Percentiles rank a stretch among this genome's conserved stretches.
Conservation (phyloP, 2,329 filamentous ascomycete genomes). For the Ascochyta rabiei region DNA sequence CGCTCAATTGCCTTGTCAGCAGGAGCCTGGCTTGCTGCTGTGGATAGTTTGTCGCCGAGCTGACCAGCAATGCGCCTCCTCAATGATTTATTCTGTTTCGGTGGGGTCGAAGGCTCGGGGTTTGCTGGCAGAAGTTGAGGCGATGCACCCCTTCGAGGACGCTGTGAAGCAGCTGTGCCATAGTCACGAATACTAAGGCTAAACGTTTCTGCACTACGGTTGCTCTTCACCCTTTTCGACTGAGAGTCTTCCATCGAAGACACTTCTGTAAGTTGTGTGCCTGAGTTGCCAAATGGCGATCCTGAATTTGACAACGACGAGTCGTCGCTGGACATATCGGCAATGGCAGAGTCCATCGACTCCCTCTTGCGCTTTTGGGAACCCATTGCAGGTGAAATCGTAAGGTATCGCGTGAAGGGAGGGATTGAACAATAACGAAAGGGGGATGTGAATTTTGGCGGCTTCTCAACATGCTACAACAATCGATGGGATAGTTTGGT, state of each 20-base stretch:
- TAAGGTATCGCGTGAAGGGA: not conserved
- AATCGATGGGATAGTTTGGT: not conserved
- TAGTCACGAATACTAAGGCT: not conserved
- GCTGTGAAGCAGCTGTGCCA: conserved; percentile 9
- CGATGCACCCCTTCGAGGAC: not conserved
- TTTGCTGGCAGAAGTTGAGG: not conserved
- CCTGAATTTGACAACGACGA: not conserved
- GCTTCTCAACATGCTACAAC: not conserved
- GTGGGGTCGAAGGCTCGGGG: not conserved
- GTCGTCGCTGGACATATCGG: conserved; percentile 9
- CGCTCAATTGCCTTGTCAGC: not conserved
- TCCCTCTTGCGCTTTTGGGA: conserved; percentile 9
- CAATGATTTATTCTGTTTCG: not conserved
- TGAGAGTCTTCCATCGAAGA: too few species aligned
- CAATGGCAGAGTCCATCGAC: conserved; percentile 13
- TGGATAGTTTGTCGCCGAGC: too few species aligned
- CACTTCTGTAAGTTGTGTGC: too few species aligned
- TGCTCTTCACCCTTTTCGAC: too few species aligned
- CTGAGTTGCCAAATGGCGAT: not conserved
- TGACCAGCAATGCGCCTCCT: not conserved
- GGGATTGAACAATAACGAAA: too few species aligned
- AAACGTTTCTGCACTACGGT: not conserved
- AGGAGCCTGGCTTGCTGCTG: not conserved
- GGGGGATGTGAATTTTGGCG: too few species aligned
- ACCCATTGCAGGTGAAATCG: not conserved